phyloP scores from a whole-genome alignment of 2,329 filamentous ascomycete species.

The Rosellinia necatrix region DNA sequence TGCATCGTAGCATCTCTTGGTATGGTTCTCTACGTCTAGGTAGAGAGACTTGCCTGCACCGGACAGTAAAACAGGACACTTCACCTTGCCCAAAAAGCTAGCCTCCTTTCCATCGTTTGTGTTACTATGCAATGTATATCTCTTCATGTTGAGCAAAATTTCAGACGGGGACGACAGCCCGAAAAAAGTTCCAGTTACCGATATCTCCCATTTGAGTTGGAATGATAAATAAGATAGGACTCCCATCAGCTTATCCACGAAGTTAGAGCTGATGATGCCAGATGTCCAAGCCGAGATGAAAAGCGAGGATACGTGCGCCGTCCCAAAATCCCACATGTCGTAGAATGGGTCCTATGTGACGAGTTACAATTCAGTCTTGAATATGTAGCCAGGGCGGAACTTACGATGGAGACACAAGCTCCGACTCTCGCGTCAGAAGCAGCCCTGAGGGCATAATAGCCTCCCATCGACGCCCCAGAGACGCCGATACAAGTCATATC shows the following conservation, averaged over 20 bases:
- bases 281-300: slow-evolving; percentile 33
- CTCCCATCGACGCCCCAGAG: slow-evolving; percentile 17
- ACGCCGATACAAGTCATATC: slow-evolving; percentile 1
- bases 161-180: slow-evolving; percentile 31
- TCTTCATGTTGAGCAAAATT: slow-evolving; percentile 33
- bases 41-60: slow-evolving; percentile 29
- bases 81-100: slow-evolving; percentile 29
- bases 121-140: slow-evolving; percentile 16
- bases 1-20: slow-evolving; percentile 4
- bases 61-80: slow-evolving; percentile 39
- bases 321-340: slow-evolving; percentile 35
- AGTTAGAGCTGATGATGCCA: slow-evolving; percentile 33
- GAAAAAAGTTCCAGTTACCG: slow-evolving; percentile 31
- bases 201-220: slow-evolving; percentile 41
- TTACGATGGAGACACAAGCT: slow-evolving; percentile 17
- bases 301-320: slow-evolving; percentile 32
- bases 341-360: slow-evolving; percentile 24
- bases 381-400: not conserved
- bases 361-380: not conserved
- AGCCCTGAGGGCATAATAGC: slow-evolving; percentile 17
- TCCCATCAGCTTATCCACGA: slow-evolving; percentile 37
- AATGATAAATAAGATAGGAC: slow-evolving; percentile 31
- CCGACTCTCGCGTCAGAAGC: slow-evolving; percentile 9
- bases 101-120: not conserved
- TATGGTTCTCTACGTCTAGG: slow-evolving; percentile 19